These are phyloP conservation scores for Blastocystis sp. DNA, from an alignment of 352 stramenopile genomes.

Conservation along the genomic window DNA sequence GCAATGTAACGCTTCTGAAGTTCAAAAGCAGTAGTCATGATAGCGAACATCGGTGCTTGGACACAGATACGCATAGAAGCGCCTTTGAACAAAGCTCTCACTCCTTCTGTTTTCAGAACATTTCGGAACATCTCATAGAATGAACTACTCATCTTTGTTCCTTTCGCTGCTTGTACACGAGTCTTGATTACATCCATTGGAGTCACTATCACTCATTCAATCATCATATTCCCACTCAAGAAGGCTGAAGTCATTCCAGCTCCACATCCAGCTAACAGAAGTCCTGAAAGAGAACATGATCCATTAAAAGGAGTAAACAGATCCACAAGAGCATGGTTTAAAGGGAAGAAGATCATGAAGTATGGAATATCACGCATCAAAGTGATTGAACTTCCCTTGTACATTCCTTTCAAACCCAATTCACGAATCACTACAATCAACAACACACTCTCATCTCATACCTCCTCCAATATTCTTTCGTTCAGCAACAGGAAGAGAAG, in stretches of 20 bases:
- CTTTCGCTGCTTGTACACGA: constrained; percentile 73
- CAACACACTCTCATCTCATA: background rate
- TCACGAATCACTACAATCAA: constrained; percentile 63
- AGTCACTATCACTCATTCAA: constrained; percentile 63
- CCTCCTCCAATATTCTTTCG: constrained; percentile 60
- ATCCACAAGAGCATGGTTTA: constrained; percentile 74
- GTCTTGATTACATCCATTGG: constrained; percentile 81
- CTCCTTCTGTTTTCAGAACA: constrained; percentile 71
- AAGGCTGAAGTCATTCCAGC: constrained; percentile 71
- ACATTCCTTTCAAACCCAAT: constrained; percentile 74
- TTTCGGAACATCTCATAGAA: constrained; percentile 75
- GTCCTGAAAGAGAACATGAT: constrained; percentile 68
- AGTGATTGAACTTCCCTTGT: constrained; percentile 76
- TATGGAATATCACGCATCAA: constrained; percentile 83
- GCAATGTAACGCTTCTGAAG: constrained; percentile 79
- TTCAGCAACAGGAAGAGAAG: constrained; percentile 70
- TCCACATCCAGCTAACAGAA: constrained; percentile 70
- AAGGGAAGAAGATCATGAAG: constrained; percentile 82
- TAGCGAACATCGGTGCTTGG: constrained; percentile 75
- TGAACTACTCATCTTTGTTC: constrained; percentile 71
- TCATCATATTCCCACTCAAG: constrained; percentile 62
- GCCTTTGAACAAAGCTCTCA: constrained; percentile 77
- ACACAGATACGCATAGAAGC: constrained; percentile 75
- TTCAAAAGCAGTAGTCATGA: constrained; percentile 77
- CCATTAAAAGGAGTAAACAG: constrained; percentile 68